phyloP scores from a whole-genome alignment of 2,329 filamentous ascomycete species.

The Talaromyces pinophilus region DNA sequence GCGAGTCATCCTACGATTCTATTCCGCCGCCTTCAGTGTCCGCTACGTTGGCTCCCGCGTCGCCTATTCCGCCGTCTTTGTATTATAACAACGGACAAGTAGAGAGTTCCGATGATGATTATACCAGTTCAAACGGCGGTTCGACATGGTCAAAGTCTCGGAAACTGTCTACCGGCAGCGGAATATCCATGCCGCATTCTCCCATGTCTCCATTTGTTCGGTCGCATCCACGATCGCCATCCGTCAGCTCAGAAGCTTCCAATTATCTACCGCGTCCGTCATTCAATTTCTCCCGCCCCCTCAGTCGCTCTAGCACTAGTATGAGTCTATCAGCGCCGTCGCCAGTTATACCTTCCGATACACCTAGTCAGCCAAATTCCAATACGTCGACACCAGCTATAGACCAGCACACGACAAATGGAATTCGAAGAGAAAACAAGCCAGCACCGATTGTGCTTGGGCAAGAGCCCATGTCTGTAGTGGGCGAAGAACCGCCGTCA shows the following conservation, averaged over 20 bases:
- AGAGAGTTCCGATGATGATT: conserved; percentile 69
- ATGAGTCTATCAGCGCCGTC: conserved; percentile 36
- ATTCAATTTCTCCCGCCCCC: conserved; percentile 91
- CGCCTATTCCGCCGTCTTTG: conserved; percentile 45
- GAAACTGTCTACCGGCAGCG: conserved; percentile 74
- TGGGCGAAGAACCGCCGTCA: conserved; percentile 33
- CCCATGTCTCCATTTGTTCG: conserved; percentile 65
- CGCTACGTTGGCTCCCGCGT: conserved; percentile 48
- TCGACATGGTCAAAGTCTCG: conserved; percentile 68
- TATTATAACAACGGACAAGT: conserved; percentile 61
- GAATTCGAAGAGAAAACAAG: conserved; percentile 28
- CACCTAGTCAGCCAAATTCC: conserved; percentile 13
- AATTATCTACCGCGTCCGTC: conserved; percentile 68
- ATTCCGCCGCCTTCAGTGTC: conserved; percentile 42
- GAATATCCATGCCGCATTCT: conserved; percentile 60
- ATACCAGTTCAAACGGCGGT: conserved; percentile 58
- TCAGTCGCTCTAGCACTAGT: conserved; percentile 61
- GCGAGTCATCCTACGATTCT: conserved; percentile 41
- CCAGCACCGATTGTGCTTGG: conserved; percentile 37
- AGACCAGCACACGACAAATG: conserved; percentile 5
- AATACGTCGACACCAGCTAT: conserved; percentile 11
- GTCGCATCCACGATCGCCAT: conserved; percentile 74
- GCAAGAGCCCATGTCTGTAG: conserved; percentile 25
- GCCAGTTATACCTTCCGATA: conserved; percentile 38
- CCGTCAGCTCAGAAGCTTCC: conserved; percentile 79